phyloP scores from a whole-genome alignment of 1,284 basidiomycete genomes.

The Puccinia brachypodii region DNA sequence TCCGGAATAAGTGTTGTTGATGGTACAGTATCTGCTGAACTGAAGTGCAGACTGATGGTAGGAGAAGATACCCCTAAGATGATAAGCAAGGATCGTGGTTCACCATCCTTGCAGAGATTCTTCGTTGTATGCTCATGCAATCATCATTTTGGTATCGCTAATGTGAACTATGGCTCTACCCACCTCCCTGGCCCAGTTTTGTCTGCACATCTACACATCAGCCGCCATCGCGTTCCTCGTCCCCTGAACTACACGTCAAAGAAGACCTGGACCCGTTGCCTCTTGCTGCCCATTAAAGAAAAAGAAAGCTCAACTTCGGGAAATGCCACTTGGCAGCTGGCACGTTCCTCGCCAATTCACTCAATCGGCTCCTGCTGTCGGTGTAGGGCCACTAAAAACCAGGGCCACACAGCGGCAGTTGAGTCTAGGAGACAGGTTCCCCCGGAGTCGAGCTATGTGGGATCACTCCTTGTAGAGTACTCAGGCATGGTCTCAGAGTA shows the following conservation, averaged over 20 bases:
- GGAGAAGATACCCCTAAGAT: too few species aligned
- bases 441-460: too few species aligned
- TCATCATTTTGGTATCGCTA: too few species aligned
- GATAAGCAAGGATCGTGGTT: too few species aligned
- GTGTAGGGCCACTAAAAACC: background rate
- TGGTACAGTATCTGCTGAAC: too few species aligned
- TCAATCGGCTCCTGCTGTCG: background rate
- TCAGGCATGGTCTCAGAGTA: background rate
- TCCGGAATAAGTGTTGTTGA: too few species aligned
- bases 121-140: too few species aligned
- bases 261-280: background rate
- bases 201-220: background rate
- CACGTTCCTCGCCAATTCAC: background rate
- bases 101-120: too few species aligned
- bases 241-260: background rate
- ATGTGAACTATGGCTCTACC: background rate
- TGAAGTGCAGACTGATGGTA: too few species aligned
- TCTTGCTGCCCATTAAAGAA: background rate
- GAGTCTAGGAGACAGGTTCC: background rate
- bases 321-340: too few species aligned
- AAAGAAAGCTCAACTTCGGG: too few species aligned
- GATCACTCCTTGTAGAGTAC: background rate
- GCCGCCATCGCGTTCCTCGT: conserved; percentile 3
- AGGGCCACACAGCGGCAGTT: background rate
- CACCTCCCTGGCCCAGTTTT: too few species aligned